These are phyloP conservation scores for Eruca vesicaria DNA, from an alignment of 441 rosid genomes.

Conservation along the genomic window DNA sequence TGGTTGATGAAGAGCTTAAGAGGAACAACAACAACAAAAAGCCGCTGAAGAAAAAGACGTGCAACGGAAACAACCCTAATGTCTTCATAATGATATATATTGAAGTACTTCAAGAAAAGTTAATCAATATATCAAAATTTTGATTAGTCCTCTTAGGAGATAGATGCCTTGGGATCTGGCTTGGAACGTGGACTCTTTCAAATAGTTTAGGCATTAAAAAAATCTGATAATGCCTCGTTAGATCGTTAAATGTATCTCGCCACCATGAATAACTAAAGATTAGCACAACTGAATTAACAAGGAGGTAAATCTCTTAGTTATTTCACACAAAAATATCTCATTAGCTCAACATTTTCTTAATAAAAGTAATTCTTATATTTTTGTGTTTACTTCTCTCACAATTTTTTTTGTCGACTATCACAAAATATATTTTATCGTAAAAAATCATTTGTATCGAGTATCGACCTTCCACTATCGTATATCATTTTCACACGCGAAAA, in stretches of 20 bases:
- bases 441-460: too few relatives aligned
- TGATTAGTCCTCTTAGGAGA: constrained; percentile 14
- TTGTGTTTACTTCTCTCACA: too few relatives aligned
- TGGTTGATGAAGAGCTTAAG: background rate
- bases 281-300: background rate
- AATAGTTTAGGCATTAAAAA: background rate
- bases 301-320: background rate
- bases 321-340: background rate
- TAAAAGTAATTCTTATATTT: too few relatives aligned
- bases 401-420: background rate
- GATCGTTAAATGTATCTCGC: background rate
- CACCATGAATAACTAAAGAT: background rate
- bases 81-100: background rate
- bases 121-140: background rate
- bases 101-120: constrained; percentile 18
- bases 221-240: background rate
- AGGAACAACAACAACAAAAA: background rate
- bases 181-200: background rate
- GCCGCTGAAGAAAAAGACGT: constrained; percentile 11
- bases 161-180: background rate
- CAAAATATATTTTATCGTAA: background rate
- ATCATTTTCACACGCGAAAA: background rate
- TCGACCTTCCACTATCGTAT: background rate
- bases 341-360: background rate
- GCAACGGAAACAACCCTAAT: background rate